Percentiles rank a stretch among this genome's conserved stretches.
These are phyloP conservation scores for Melanogaster broomeanus DNA, from an alignment of 768 basidiomycete genomes.

Conservation along the genomic window DNA sequence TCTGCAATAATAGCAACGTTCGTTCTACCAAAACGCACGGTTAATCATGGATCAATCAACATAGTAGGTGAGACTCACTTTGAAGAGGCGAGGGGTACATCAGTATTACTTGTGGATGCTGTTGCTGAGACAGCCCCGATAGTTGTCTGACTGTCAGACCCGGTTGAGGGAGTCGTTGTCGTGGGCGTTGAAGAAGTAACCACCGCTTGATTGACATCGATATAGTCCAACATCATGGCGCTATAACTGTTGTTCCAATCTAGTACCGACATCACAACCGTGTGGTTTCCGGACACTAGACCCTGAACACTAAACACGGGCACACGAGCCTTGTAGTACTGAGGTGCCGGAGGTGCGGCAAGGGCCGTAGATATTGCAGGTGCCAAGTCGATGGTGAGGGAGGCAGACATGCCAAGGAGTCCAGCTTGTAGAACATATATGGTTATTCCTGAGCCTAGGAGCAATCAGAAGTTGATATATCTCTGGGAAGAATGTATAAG, in stretches of 20 bases:
- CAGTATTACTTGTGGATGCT: constrained; percentile 3
- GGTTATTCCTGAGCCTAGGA: constrained; percentile 26
- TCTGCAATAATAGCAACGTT: constrained; percentile 17
- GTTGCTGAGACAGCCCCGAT: neutral
- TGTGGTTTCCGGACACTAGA: constrained; percentile 22
- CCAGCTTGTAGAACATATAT: constrained; percentile 31
- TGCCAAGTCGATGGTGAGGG: constrained; percentile 25
- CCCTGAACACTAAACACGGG: constrained; percentile 21
- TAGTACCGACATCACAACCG: constrained; percentile 23
- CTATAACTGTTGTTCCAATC: constrained; percentile 26
- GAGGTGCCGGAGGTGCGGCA: constrained; percentile 19
- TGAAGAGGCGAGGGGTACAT: neutral
- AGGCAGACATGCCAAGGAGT: constrained; percentile 27
- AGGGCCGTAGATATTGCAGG: constrained; percentile 22
- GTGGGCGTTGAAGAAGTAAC: constrained; percentile 13
- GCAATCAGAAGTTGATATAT: neutral
- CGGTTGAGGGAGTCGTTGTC: neutral
- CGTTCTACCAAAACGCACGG: constrained; percentile 4
- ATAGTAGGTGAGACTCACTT: constrained; percentile 9
- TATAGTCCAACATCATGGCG: constrained; percentile 32
- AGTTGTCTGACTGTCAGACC: neutral
- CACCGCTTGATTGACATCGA: constrained; percentile 23
- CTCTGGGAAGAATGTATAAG: neutral
- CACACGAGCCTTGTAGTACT: constrained; percentile 24
- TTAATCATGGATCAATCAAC: neutral